These are phyloP conservation scores for Cordyceps tenuipes DNA, from an alignment of 2,329 filamentous ascomycete species.

Conservation along the genomic window DNA sequence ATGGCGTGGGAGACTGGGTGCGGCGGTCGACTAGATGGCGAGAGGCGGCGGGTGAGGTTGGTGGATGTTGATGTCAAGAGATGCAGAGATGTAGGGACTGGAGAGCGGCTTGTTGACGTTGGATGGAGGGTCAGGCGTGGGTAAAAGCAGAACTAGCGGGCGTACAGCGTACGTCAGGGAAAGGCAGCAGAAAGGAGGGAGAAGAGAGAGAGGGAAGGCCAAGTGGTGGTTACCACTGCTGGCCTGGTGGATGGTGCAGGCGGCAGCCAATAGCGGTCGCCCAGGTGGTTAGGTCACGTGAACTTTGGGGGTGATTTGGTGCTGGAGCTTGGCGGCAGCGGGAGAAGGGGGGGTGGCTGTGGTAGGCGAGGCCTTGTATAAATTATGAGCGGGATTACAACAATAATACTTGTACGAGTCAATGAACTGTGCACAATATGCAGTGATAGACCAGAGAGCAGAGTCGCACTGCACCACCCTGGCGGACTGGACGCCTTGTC, in stretches of 20 bases:
- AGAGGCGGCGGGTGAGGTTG: not conserved
- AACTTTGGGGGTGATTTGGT: not conserved
- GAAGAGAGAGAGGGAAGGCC: not conserved
- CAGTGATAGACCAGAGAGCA: not conserved
- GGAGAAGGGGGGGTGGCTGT: not conserved
- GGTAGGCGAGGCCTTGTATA: too few species aligned
- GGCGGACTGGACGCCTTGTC: not conserved
- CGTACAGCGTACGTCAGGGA: constrained; percentile 22
- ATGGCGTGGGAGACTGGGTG: not conserved
- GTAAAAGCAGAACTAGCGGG: not conserved
- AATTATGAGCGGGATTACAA: not conserved
- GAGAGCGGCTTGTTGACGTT: not conserved
- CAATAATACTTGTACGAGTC: not conserved
- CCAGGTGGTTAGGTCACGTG: not conserved
- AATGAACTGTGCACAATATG: not conserved
- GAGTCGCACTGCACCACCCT: not conserved
- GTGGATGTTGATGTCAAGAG: not conserved
- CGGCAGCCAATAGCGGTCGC: not conserved
- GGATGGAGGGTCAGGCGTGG: constrained; percentile 2
- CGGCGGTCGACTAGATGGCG: constrained; percentile 3
- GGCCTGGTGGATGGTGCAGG: not conserved
- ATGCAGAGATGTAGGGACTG: not conserved
- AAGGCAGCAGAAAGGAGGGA: constrained; percentile 17
- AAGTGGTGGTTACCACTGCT: not conserved
- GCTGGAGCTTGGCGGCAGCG: not conserved